phyloP scores from a whole-genome alignment of 2,329 filamentous ascomycete species.

The Calcarisporium arbuscula region DNA sequence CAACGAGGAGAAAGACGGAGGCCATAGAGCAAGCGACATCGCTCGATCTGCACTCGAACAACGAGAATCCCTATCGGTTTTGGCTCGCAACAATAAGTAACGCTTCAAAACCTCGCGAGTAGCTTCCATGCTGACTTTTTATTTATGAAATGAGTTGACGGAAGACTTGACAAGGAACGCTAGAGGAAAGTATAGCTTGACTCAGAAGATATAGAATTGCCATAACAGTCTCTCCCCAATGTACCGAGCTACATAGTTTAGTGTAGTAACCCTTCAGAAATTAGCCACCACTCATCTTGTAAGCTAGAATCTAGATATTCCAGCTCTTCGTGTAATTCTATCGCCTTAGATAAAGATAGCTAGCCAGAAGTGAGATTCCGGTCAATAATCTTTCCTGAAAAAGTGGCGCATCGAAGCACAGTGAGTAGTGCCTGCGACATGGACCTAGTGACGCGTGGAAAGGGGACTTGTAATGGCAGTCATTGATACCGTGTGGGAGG shows the following conservation, averaged over 20 bases:
- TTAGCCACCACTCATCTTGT: conserved; percentile 30
- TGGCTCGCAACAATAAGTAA: conserved; percentile 27
- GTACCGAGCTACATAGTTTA: conserved; percentile 11
- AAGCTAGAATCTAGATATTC: conserved; percentile 28
- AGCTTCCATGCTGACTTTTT: conserved; percentile 10
- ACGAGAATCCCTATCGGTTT: conserved; percentile 18
- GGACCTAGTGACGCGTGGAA: too few species aligned
- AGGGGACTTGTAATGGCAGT: conserved; percentile 10
- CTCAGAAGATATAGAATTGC: conserved; percentile 37
- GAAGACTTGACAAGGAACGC: conserved; percentile 31
- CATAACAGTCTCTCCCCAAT: conserved; percentile 29
- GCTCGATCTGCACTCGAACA: conserved; percentile 39
- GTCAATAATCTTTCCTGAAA: conserved; percentile 36
- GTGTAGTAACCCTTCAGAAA: conserved; percentile 14
- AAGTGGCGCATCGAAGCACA: conserved; percentile 20
- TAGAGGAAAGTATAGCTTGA: conserved; percentile 36
- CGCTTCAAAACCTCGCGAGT: conserved; percentile 9
- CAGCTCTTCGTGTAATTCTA: conserved; percentile 36
- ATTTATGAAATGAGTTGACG: too few species aligned
- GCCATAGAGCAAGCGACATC: conserved; percentile 41
- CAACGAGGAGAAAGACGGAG: conserved; percentile 34
- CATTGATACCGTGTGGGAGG: conserved; percentile 20
- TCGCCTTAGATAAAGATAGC: conserved; percentile 25
- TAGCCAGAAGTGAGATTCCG: conserved; percentile 26
- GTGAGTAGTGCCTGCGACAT: conserved; percentile 10